phyloP scores from a whole-genome alignment of 306 rosid species.

The Cucurbita maxima region DNA sequence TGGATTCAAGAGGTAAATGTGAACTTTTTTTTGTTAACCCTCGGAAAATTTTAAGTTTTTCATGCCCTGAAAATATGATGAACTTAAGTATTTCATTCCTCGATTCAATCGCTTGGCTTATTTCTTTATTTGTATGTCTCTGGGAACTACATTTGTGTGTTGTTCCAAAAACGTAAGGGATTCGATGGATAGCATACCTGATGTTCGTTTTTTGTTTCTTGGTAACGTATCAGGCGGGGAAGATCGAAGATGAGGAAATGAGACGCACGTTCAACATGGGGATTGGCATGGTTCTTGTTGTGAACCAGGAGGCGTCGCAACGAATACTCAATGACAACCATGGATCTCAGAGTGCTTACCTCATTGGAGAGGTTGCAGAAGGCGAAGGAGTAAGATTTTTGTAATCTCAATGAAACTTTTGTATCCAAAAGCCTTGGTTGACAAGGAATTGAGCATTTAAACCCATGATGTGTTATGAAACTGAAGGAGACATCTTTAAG shows the following conservation, averaged over 20 bases:
- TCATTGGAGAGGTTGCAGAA: slow-evolving; percentile 53
- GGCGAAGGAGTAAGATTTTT: slow-evolving; percentile 43
- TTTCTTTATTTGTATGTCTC: not conserved
- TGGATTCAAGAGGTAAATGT: slow-evolving; percentile 85
- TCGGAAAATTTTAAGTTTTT: not conserved
- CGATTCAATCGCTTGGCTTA: not conserved
- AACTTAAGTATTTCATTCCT: not conserved
- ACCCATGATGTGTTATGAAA: not conserved
- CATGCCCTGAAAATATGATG: not conserved
- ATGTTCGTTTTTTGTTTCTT: not conserved
- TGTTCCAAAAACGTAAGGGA: not conserved
- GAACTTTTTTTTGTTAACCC: not conserved
- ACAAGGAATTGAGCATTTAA: not conserved
- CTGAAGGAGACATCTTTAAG: not conserved
- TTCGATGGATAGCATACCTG: not conserved
- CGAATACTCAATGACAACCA: slow-evolving; percentile 29
- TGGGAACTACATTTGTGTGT: not conserved
- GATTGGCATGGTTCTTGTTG: slow-evolving; percentile 84
- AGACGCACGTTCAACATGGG: slow-evolving; percentile 82
- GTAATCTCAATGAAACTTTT: not conserved
- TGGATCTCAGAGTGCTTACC: slow-evolving; percentile 24
- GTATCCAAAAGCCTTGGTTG: not conserved
- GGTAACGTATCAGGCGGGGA: slow-evolving; percentile 46
- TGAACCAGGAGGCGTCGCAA: slow-evolving; percentile 37
- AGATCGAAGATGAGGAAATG: slow-evolving; percentile 58